Percentiles rank a stretch among this genome's conserved stretches.
Evolutionary conservation across 192 early-diverging fungal species (phyloP).

Genomic region (Backusella parvicylindrica): DNA sequence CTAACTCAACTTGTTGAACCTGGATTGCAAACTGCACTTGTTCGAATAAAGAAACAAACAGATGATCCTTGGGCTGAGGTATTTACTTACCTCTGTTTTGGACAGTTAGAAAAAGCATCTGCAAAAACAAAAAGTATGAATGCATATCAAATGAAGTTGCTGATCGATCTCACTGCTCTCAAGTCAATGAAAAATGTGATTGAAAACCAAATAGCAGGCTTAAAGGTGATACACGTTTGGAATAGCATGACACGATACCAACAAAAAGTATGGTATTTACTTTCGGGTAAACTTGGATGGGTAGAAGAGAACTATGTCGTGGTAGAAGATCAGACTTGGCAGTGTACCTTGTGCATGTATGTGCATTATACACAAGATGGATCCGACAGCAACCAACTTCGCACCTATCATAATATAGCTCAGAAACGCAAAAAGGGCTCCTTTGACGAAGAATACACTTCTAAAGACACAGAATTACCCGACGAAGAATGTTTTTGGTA

Average conservation of each 20-base stretch:
- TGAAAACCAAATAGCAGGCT: not conserved
- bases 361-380: not conserved
- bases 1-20: not conserved
- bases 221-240: not conserved
- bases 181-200: not conserved
- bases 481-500: not conserved
- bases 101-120: not conserved
- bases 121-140: not conserved
- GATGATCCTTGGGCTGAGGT: not conserved
- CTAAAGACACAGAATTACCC: not conserved
- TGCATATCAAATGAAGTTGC: not conserved
- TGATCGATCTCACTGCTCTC: not conserved
- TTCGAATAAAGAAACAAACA: not conserved
- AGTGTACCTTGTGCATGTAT: conserved; percentile 1
- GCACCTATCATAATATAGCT: not conserved
- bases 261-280: not conserved
- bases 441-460: not conserved
- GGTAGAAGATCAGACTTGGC: not conserved
- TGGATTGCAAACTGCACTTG: not conserved
- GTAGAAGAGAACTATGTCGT: not conserved
- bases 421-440: not conserved
- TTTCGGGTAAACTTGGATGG: not conserved
- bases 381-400: not conserved
- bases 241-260: not conserved
- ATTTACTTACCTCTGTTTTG: not conserved